Conservation (phyloP, 2,329 filamentous ascomycete genomes). For the Shiraia sp. region DNA sequence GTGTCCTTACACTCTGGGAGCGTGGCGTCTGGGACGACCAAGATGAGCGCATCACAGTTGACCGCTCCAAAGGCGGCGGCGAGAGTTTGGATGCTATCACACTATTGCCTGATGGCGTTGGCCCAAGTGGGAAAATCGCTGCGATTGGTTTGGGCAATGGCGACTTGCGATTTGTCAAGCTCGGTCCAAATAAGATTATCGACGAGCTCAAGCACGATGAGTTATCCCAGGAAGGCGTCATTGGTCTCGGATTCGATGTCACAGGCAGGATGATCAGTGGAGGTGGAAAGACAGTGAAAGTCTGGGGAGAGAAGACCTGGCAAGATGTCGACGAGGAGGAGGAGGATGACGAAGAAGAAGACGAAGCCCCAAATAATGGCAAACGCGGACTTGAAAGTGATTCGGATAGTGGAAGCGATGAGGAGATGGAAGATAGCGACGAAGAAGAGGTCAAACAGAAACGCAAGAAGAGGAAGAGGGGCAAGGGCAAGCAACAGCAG, state of each 20-base stretch:
- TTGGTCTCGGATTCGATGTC: slow-evolving; percentile 81
- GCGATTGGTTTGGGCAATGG: slow-evolving; percentile 84
- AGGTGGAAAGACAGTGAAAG: slow-evolving; percentile 82
- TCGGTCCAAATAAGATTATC: slow-evolving; percentile 73
- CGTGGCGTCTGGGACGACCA: slow-evolving; percentile 94
- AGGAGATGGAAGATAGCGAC: slow-evolving; percentile 47
- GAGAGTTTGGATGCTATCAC: slow-evolving; percentile 82
- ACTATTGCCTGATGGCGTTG: slow-evolving; percentile 70
- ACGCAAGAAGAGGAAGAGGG: slow-evolving; percentile 50
- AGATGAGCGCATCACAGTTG: slow-evolving; percentile 82
- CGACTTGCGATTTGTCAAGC: slow-evolving; percentile 73
- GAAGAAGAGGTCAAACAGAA: slow-evolving; percentile 48
- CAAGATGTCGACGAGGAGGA: slow-evolving; percentile 54
- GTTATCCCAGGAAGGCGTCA: slow-evolving; percentile 71
- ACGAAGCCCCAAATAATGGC: slow-evolving; percentile 36
- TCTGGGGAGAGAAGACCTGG: slow-evolving; percentile 78
- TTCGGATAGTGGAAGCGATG: slow-evolving; percentile 52
- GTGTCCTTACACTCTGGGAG: slow-evolving; percentile 91
- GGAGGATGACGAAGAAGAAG: slow-evolving; percentile 52
- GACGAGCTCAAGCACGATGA: slow-evolving; percentile 77
- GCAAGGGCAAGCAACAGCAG: slow-evolving; percentile 40
- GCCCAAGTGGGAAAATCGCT: slow-evolving; percentile 69
- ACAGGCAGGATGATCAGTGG: slow-evolving; percentile 86
- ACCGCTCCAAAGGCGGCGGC: slow-evolving; percentile 63
- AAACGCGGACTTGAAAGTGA: slow-evolving; percentile 44